A percentile compares a stretch with the other conserved stretches of the same genome.
phyloP scores from a whole-genome alignment of 2,329 filamentous ascomycete genomes.

The Hawksworthiomyces lignivorus region DNA sequence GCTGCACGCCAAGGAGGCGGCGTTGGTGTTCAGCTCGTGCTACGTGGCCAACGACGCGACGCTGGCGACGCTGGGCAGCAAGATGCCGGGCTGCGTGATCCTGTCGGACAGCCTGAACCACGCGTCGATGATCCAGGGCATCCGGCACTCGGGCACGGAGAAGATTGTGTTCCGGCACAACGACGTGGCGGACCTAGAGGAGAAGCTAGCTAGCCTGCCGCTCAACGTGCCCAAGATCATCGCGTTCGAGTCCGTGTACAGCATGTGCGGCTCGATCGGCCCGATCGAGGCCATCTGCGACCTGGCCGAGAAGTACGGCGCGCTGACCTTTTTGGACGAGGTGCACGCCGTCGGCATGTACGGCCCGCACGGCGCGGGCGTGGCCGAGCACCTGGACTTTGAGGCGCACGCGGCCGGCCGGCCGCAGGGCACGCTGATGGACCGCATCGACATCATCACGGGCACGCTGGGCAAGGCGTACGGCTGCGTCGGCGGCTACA shows the following conservation, averaged over 20 bases:
- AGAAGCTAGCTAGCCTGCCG: slow-evolving; percentile 82
- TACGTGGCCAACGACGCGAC: slow-evolving; percentile 98
- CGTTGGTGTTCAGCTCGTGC: slow-evolving; percentile 93
- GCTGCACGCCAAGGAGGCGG: slow-evolving; percentile 84
- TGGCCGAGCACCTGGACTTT: slow-evolving; percentile 94
- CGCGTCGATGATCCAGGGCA: slow-evolving; percentile 98
- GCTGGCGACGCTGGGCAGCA: slow-evolving; percentile 91
- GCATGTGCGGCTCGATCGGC: slow-evolving; percentile 96
- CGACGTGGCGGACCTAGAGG: slow-evolving; percentile 85
- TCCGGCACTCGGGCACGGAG: slow-evolving; percentile 91
- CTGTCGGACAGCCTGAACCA: slow-evolving; percentile 97
- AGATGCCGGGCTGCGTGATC: slow-evolving; percentile 92
- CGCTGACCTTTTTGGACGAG: slow-evolving; percentile 95
- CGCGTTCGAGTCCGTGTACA: slow-evolving; percentile 97
- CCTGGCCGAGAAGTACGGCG: slow-evolving; percentile 93
- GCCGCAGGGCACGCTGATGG: slow-evolving; percentile 79
- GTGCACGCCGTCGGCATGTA: slow-evolving; percentile 99
- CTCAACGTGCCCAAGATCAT: slow-evolving; percentile 90
- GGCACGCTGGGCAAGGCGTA: slow-evolving; percentile 97
- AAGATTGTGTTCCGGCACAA: slow-evolving; percentile 99
- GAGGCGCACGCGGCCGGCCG: slow-evolving; percentile 71
- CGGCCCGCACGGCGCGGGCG: slow-evolving; percentile 87
- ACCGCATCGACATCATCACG: slow-evolving; percentile 95
- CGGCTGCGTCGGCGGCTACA: slow-evolving; percentile 95
- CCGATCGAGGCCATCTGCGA: slow-evolving; percentile 96